Conservation (phyloP, 2,329 filamentous ascomycete species). For the Fonsecaea monophora region DNA sequence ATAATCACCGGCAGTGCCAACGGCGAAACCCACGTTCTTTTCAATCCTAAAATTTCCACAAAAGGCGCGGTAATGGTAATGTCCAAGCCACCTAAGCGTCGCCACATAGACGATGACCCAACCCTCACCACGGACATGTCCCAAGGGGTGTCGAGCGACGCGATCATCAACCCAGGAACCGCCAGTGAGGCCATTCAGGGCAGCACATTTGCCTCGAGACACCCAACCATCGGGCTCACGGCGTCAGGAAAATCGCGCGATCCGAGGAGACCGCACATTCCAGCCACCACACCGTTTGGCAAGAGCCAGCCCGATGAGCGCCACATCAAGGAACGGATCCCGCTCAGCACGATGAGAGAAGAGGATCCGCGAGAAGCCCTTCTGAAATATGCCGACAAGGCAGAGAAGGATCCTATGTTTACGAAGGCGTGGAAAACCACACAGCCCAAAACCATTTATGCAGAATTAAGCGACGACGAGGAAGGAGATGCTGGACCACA, state of each 20-base stretch:
- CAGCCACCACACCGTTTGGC: conserved; percentile 84
- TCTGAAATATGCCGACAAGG: conserved; percentile 92
- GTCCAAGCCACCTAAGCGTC: conserved; percentile 90
- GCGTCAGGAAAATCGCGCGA: conserved; percentile 78
- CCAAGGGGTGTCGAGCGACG: conserved; percentile 78
- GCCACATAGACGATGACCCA: conserved; percentile 93
- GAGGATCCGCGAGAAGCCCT: conserved; percentile 94
- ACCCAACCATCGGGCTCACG: conserved; percentile 76
- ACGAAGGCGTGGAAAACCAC: conserved; percentile 92
- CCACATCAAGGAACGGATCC: conserved; percentile 86
- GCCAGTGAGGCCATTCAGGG: conserved; percentile 50
- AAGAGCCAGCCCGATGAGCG: conserved; percentile 89
- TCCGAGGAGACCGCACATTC: conserved; percentile 83
- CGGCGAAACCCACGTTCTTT: conserved; percentile 86
- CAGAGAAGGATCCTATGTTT: conserved; percentile 90
- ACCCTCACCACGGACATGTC: conserved; percentile 80
- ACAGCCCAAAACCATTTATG: conserved; percentile 90
- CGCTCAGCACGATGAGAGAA: conserved; percentile 89
- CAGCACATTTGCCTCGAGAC: conserved; percentile 64
- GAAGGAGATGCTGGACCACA: conserved; percentile 74
- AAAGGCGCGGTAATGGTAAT: conserved; percentile 87
- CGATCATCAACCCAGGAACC: conserved; percentile 68
- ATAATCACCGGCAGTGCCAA: conserved; percentile 94
- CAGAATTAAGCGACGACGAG: conserved; percentile 85
- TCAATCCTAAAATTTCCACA: conserved; percentile 81